These are phyloP conservation scores for Sporisorium iseilematis-ciliati DNA, from an alignment of 1,284 basidiomycete species.

Conservation along the genomic window DNA sequence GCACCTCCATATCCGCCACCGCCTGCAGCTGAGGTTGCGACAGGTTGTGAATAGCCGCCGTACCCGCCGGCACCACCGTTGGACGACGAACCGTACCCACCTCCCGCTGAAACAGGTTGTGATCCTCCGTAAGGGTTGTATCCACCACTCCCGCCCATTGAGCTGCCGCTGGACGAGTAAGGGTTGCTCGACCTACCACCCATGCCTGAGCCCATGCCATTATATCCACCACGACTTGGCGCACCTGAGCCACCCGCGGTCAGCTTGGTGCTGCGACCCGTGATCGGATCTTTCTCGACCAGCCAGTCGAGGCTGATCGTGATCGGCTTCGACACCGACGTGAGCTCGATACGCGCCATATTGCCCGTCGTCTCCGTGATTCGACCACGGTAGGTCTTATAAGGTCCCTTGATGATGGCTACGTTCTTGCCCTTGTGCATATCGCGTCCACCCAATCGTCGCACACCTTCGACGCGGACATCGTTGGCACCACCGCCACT, in stretches of 20 bases:
- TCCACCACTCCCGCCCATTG: slow-evolving; percentile 21
- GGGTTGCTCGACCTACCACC: slow-evolving; percentile 44
- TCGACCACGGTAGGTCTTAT: slow-evolving; percentile 90
- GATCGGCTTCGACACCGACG: slow-evolving; percentile 89
- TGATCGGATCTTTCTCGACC: slow-evolving; percentile 75
- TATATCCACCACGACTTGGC: slow-evolving; percentile 27
- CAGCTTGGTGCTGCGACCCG: slow-evolving; percentile 57
- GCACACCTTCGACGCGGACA: slow-evolving; percentile 50
- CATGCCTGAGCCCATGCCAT: slow-evolving; percentile 26
- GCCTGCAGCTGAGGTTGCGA: slow-evolving; percentile 22
- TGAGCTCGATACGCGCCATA: slow-evolving; percentile 88
- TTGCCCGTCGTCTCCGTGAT: slow-evolving; percentile 95
- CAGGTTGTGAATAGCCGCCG: slow-evolving; percentile 41
- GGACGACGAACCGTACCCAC: slow-evolving; percentile 25
- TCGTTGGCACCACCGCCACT: slow-evolving; percentile 60
- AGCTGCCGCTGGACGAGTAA: slow-evolving; percentile 36
- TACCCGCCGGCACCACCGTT: slow-evolving; percentile 22
- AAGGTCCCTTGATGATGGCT: slow-evolving; percentile 84
- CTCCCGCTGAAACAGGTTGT: slow-evolving; percentile 32
- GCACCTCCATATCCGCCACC: slow-evolving; percentile 31
- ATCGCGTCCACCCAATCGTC: slow-evolving; percentile 72
- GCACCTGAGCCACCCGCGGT: slow-evolving; percentile 22
- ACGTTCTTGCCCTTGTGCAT: slow-evolving; percentile 85
- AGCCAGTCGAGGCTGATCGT: slow-evolving; percentile 86
- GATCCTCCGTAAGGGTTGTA: slow-evolving; percentile 45